phyloP scores from a whole-genome alignment of 345 rosid genomes.

The Atalantia buxifolia region DNA sequence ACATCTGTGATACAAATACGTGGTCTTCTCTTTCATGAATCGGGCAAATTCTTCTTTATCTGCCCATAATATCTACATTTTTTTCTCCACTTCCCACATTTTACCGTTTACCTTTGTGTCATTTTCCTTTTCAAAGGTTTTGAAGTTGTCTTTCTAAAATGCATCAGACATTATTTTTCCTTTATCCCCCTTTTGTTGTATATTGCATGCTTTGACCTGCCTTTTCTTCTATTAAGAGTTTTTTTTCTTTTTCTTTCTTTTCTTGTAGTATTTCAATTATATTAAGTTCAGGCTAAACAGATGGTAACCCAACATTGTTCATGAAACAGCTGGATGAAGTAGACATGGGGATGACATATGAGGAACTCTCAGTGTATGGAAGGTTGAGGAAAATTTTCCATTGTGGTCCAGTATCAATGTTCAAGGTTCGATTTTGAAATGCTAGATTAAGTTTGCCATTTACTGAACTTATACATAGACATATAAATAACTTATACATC shows the following conservation, averaged over 20 bases:
- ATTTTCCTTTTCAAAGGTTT: neutral
- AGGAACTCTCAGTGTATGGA: slow-evolving; percentile 87
- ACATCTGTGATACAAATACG: neutral
- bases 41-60: too few species aligned
- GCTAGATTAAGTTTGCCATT: neutral
- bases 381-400: slow-evolving; percentile 76
- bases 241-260: neutral
- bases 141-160: neutral
- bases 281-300: neutral
- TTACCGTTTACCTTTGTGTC: neutral
- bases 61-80: too few species aligned
- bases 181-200: neutral
- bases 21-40: neutral
- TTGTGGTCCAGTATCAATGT: slow-evolving; percentile 98
- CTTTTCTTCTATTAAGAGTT: too few species aligned
- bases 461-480: neutral
- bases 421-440: slow-evolving; percentile 53
- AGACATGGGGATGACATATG: slow-evolving; percentile 92
- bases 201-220: neutral
- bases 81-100: too few species aligned
- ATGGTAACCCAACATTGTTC: slow-evolving; percentile 11
- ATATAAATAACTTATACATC: neutral
- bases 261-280: neutral
- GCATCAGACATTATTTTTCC: neutral
- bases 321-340: slow-evolving; percentile 77